Conservation (phyloP, 139 green algal species). For the Coelastrella sp. region DNA sequence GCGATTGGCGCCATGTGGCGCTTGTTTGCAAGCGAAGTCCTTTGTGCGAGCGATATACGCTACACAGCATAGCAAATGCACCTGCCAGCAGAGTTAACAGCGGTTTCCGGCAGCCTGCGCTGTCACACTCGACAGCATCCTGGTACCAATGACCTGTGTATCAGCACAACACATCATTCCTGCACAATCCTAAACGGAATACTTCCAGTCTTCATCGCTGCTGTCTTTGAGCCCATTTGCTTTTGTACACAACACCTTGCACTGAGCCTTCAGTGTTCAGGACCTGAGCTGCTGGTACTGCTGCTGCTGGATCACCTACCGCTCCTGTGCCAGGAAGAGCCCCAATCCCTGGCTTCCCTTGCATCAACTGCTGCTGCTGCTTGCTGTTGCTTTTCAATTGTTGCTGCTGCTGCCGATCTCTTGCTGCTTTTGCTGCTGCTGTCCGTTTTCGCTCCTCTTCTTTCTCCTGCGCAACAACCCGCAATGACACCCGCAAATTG, state of each 20-base stretch:
- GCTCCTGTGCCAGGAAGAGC: not conserved
- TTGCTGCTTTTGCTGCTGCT: constrained; percentile 29
- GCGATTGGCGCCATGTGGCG: too few relatives aligned
- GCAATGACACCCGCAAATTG: too few relatives aligned
- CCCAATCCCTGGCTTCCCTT: constrained; percentile 39
- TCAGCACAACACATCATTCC: not conserved
- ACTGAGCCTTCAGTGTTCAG: constrained; percentile 7
- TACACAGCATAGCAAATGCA: too few relatives aligned
- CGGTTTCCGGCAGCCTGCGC: too few relatives aligned
- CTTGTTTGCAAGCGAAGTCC: too few relatives aligned
- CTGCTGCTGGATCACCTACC: not conserved
- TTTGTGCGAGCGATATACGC: too few relatives aligned
- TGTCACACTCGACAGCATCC: too few relatives aligned
- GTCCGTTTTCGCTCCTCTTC: constrained; percentile 34
- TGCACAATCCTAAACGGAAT: not conserved
- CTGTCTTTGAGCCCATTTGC: constrained; percentile 52
- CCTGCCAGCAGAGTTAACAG: too few relatives aligned
- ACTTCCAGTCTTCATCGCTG: not conserved
- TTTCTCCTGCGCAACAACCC: constrained; percentile 35
- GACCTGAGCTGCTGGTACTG: not conserved
- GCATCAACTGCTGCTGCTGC: constrained; percentile 19
- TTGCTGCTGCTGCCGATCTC: constrained; percentile 37
- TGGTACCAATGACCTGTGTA: too few relatives aligned
- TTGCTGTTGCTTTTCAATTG: not conserved
- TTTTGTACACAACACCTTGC: constrained; percentile 56